Evolutionary conservation across 495 filamentous ascomycete genomes (phyloP).

Genomic region (Cairneyella variabilis): DNA sequence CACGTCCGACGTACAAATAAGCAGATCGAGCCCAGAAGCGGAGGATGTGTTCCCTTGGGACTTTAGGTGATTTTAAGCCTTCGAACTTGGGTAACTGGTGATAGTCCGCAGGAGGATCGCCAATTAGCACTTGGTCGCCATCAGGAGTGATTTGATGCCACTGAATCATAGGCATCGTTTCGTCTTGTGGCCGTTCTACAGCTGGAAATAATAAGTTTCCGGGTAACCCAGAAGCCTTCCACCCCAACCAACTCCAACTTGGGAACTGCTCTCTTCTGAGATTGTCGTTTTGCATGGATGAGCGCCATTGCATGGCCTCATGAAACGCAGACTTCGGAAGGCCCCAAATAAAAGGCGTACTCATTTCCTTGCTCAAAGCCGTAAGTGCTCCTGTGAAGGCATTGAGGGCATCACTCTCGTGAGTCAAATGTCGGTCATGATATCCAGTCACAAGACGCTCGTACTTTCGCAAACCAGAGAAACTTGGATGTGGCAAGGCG

Average conservation of each 20-base stretch:
- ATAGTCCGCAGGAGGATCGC: background rate
- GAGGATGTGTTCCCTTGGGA: background rate
- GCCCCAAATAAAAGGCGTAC: background rate
- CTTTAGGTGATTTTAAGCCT: background rate
- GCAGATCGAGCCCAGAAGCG: background rate
- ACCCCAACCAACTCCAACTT: background rate
- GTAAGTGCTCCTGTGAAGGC: background rate
- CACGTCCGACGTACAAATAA: background rate
- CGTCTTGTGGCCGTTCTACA: background rate
- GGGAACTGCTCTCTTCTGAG: slow-evolving; percentile 4
- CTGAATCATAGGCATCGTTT: background rate
- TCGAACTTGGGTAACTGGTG: background rate
- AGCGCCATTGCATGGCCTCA: background rate
- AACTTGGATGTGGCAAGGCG: background rate
- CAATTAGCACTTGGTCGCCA: background rate
- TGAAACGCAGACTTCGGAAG: background rate
- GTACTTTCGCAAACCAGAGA: background rate
- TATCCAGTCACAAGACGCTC: background rate
- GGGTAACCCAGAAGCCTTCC: background rate
- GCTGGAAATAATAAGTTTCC: background rate
- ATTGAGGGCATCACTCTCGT: background rate
- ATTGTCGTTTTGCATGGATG: background rate
- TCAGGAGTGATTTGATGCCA: slow-evolving; percentile 2
- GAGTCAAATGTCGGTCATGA: background rate
- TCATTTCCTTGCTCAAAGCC: background rate